phyloP scores from a whole-genome alignment of 129 eudicot species.

The Sambucus nigra region DNA sequence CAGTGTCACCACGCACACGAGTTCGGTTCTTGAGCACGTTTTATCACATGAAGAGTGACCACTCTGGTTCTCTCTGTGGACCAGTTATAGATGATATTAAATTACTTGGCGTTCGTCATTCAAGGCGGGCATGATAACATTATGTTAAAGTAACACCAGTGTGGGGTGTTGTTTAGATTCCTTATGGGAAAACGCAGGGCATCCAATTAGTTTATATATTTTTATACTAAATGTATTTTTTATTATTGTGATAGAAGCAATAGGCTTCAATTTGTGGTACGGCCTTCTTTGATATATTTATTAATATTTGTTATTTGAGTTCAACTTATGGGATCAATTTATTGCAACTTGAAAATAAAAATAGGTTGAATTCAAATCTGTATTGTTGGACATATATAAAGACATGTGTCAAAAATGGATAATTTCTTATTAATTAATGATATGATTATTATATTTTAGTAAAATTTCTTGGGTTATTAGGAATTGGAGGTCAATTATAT shows the following conservation, averaged over 20 bases:
- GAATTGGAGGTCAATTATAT: too few species aligned
- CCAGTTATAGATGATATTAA: conserved; percentile 76
- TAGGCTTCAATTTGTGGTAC: not conserved
- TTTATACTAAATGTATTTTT: not conserved
- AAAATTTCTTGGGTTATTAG: too few species aligned
- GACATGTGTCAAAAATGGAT: too few species aligned
- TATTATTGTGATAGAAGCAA: not conserved
- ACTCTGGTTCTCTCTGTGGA: conserved; percentile 68
- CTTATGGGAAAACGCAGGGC: not conserved
- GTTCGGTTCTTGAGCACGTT: conserved; percentile 55
- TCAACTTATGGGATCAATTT: too few species aligned
- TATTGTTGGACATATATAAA: too few species aligned
- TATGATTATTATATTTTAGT: too few species aligned
- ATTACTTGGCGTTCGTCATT: conserved; percentile 39
- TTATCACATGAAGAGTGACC: conserved; percentile 68
- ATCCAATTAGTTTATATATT: not conserved
- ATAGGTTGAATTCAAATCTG: too few species aligned
- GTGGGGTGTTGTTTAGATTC: not conserved
- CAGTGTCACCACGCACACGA: conserved; percentile 34
- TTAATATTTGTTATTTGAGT: not conserved
- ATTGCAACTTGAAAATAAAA: too few species aligned
- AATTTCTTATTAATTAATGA: too few species aligned
- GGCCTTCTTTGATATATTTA: not conserved
- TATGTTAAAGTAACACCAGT: not conserved
- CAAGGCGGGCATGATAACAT: conserved; percentile 23